Conservation (phyloP, 2,329 filamentous ascomycete species). For the Knufia petricola region DNA sequence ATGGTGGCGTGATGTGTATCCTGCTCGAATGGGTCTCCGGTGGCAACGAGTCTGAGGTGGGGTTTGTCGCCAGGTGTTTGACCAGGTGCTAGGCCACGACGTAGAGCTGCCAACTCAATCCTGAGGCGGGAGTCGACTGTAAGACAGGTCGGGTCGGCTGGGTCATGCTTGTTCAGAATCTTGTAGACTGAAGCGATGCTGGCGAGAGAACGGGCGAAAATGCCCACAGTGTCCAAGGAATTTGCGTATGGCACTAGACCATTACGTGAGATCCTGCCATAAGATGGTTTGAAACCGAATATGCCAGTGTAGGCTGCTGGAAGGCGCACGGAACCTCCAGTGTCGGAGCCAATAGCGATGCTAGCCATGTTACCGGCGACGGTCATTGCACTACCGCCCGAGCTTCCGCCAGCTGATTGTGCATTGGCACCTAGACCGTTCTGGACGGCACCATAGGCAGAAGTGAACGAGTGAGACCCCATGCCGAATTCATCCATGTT, state of each 20-base stretch:
- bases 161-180: conserved; percentile 51
- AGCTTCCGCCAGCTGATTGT: conserved; percentile 75
- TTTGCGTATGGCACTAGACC: conserved; percentile 89
- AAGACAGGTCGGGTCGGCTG: conserved; percentile 65
- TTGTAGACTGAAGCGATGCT: conserved; percentile 33
- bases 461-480: conserved; percentile 71
- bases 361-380: conserved; percentile 37
- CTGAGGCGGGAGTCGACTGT: conserved; percentile 42
- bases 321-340: conserved; percentile 76
- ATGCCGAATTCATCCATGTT: conserved; percentile 96
- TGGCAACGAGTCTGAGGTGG: not conserved
- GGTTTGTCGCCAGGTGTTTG: not conserved
- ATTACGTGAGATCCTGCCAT: conserved; percentile 74
- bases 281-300: conserved; percentile 84
- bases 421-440: conserved; percentile 36
- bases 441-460: conserved; percentile 54
- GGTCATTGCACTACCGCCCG: conserved; percentile 83
- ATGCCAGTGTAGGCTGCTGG: conserved; percentile 79
- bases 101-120: conserved; percentile 12
- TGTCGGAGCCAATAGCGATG: conserved; percentile 80
- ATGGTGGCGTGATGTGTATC: not conserved
- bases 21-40: not conserved
- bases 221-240: conserved; percentile 80
- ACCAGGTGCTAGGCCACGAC: not conserved
- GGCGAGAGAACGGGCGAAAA: conserved; percentile 52